Conservation (phyloP, 129 eudicot genomes). For the Cynara cardunculus region DNA sequence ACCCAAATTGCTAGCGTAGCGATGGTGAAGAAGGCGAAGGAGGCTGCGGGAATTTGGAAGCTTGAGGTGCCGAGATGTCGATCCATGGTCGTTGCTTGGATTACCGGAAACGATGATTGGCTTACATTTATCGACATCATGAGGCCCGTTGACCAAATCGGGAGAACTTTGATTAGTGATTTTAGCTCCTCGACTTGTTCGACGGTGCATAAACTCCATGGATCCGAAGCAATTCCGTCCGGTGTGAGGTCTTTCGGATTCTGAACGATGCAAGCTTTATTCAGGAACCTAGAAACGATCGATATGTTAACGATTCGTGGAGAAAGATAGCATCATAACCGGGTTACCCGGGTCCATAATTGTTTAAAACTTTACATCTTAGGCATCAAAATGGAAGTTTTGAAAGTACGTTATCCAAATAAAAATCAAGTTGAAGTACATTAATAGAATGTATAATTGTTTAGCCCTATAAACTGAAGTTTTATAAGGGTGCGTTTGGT, state of each 20-base stretch:
- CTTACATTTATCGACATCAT: slow-evolving; percentile 32
- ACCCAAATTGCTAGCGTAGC: slow-evolving; percentile 20
- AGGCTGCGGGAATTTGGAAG: slow-evolving; percentile 39
- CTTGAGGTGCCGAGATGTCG: slow-evolving; percentile 27
- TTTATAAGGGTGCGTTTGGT: no score
- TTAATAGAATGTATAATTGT: neutral
- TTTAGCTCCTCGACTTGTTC: slow-evolving; percentile 47
- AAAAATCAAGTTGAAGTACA: no score
- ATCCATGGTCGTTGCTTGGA: slow-evolving; percentile 40
- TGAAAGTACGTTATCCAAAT: no score
- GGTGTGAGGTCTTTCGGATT: slow-evolving; percentile 24
- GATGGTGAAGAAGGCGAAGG: slow-evolving; percentile 19
- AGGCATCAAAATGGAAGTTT: no score
- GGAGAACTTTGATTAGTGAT: slow-evolving; percentile 35
- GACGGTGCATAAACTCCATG: slow-evolving; percentile 33
- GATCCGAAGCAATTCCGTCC: slow-evolving; percentile 8
- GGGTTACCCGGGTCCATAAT: no score
- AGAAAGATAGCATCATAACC: neutral
- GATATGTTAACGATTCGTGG: neutral
- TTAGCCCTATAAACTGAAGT: neutral
- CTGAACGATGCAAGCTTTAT: slow-evolving; percentile 34
- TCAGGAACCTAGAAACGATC: slow-evolving; percentile 25
- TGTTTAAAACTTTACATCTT: no score
- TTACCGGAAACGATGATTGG: slow-evolving; percentile 18
- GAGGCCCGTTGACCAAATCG: slow-evolving; percentile 37